Percentiles rank a stretch among this genome's conserved stretches.
These are phyloP conservation scores for Filobasidium floriforme DNA, from an alignment of 768 basidiomycete species.

Conservation along the genomic window DNA sequence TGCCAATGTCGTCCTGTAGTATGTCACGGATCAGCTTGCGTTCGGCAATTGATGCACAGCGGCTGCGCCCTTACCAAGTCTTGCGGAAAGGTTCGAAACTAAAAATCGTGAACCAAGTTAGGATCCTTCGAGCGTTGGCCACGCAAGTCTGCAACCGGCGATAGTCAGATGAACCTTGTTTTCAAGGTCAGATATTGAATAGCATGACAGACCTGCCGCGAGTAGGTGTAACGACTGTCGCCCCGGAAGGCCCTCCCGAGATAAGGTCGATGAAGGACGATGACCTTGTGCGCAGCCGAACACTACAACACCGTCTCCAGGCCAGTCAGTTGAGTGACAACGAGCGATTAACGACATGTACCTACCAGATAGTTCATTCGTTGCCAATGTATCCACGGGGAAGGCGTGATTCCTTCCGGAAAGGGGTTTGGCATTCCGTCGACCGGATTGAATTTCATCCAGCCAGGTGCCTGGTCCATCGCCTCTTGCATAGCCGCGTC, in stretches of 20 bases:
- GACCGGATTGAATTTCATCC: conserved; percentile 19
- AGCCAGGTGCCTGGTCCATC: conserved; percentile 24
- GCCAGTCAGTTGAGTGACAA: too few species aligned
- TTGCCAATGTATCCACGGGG: conserved; percentile 29
- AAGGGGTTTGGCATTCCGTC: background rate
- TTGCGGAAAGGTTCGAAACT: conserved; percentile 15
- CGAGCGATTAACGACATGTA: too few species aligned
- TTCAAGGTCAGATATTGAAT: background rate
- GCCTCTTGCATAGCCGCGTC: conserved; percentile 19
- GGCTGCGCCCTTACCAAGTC: background rate
- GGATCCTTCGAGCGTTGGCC: conserved; percentile 10
- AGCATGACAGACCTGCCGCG: conserved; percentile 12
- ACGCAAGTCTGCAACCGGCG: conserved; percentile 7
- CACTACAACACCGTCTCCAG: background rate
- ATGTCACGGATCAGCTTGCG: background rate
- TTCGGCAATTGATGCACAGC: background rate
- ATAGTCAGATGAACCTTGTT: background rate
- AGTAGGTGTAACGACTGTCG: conserved; percentile 16
- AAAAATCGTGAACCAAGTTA: conserved; percentile 10
- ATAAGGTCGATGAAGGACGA: conserved; percentile 28
- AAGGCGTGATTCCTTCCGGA: conserved; percentile 13
- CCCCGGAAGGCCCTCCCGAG: conserved; percentile 29
- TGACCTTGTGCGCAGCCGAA: conserved; percentile 20
- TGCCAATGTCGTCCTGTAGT: background rate
- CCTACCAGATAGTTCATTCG: conserved; percentile 20